Evolutionary conservation across 2,329 filamentous ascomycete species (phyloP).

Genomic region (Alternaria brassicicola): DNA sequence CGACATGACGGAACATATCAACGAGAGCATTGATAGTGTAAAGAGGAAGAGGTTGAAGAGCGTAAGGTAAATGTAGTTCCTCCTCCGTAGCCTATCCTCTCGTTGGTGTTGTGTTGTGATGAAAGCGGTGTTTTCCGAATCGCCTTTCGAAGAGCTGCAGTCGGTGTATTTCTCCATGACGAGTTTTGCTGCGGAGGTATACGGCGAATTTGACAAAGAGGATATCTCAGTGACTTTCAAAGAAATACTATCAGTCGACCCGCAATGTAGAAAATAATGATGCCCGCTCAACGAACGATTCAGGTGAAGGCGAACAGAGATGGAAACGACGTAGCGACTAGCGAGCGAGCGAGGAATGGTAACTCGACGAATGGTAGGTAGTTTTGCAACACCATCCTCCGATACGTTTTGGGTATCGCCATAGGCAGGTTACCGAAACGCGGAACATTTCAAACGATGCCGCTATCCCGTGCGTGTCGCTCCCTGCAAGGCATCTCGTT

Average conservation of each 20-base stretch:
- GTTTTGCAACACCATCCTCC: not conserved
- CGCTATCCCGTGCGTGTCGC: not conserved
- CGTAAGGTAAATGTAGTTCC: constrained; percentile 38
- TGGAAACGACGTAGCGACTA: constrained; percentile 4
- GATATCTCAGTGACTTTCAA: not conserved
- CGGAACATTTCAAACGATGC: constrained; percentile 11
- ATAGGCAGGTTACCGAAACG: constrained; percentile 12
- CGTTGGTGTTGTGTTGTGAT: constrained; percentile 32
- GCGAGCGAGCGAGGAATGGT: not conserved
- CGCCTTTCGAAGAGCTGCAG: constrained; percentile 22
- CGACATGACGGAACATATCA: constrained; percentile 41
- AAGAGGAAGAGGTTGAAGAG: constrained; percentile 45
- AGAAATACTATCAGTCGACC: constrained; percentile 19
- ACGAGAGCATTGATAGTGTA: constrained; percentile 37
- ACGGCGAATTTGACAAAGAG: no score
- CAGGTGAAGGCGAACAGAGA: not conserved
- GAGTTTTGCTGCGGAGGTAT: not conserved
- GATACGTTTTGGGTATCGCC: not conserved
- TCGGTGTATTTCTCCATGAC: constrained; percentile 39
- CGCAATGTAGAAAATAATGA: constrained; percentile 23
- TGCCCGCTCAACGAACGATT: constrained; percentile 20
- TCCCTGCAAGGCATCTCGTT: constrained; percentile 9
- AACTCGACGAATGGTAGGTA: not conserved
- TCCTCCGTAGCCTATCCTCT: constrained; percentile 27
- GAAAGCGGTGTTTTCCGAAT: constrained; percentile 39